A percentile compares a stretch with the other conserved stretches of the same genome.
phyloP scores from a whole-genome alignment of 768 basidiomycete species.

The Phylloporus arenicola region DNA sequence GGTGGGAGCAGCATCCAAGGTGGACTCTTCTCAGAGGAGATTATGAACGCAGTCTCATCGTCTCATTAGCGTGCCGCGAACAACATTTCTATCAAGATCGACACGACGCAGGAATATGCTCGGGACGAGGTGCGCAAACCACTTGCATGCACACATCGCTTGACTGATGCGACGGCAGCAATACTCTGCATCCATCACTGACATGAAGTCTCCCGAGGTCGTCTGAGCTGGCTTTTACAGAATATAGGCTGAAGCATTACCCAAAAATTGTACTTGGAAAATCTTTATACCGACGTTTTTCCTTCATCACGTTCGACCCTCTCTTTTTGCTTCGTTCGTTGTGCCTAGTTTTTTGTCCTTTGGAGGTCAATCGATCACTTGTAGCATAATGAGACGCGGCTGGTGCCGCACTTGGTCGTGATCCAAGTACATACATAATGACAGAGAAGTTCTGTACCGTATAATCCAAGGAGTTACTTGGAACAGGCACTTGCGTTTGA shows the following conservation, averaged over 20 bases:
- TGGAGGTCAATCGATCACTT: conserved; percentile 5
- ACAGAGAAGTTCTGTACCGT: not conserved
- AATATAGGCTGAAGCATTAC: not conserved
- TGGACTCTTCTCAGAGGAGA: not conserved
- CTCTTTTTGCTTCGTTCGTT: conserved; percentile 2
- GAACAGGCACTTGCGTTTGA: not conserved
- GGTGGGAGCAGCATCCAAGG: conserved; percentile 8
- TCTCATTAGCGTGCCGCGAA: conserved; percentile 30
- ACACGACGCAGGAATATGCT: conserved; percentile 53
- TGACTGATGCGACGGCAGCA: conserved; percentile 7
- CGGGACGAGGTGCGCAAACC: conserved; percentile 34
- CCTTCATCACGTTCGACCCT: not conserved
- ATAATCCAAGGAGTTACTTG: not conserved
- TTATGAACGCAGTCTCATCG: not conserved
- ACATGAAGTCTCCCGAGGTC: conserved; percentile 18
- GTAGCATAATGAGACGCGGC: conserved; percentile 15
- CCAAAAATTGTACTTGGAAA: conserved; percentile 3
- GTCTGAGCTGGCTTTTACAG: conserved; percentile 7
- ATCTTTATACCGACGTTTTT: not conserved
- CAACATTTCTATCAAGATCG: conserved; percentile 59
- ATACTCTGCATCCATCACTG: conserved; percentile 17
- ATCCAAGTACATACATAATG: not conserved
- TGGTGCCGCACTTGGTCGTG: conserved; percentile 14
- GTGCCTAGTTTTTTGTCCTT: not conserved
- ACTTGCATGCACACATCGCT: not conserved